Evolutionary conservation across 768 basidiomycete genomes (phyloP), one percentile per base, ranked within the genome.

Genomic region (Hygrocybe coccinea): DNA sequence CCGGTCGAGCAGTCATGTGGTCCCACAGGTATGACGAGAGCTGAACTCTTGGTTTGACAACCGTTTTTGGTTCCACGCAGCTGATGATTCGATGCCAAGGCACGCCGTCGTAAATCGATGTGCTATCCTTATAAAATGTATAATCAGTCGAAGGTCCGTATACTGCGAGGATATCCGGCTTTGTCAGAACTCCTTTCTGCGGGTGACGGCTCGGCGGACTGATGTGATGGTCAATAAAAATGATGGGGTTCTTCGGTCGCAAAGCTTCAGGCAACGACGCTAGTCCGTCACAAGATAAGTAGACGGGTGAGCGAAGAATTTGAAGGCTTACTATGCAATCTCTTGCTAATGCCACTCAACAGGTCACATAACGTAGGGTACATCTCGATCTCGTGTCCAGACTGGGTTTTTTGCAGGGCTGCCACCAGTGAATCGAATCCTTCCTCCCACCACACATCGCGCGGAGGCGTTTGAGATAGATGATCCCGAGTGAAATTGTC

Each of bases 1-100:
- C 47, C 14, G 47, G 47, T 35, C 47, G 47, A 3, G 47, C 47
- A 8, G 47, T 49, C 47, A 49, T 49, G 47, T 49, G 47, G 47
- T 49, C 47, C 47, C 47, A 49, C 7, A 35, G 25, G 19, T 49
- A 49, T 6, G 47, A 49, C 19, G 47, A 10, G 15, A 49, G 47
- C 47, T 49, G 47, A 3, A 49, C 47, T 49, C 47, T 29, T 15
- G 47, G 47, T 3, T 33, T 49, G 3, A 49, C 7, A 15, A 25
- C 14, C 29, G 47, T 2, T 21, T 49, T 49, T 24, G 47, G 29
- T 15, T 49, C 47, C 7, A 49, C 47, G 33, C 47, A 49, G 33
- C 47, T 33, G 9, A 49, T 33, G 24, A 49, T 49, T 29, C 33
- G 47, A 49, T 49, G 47, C 47, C 47, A 49, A 19, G 47, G 47